These are phyloP conservation scores for Solanum tacnaense DNA, from an alignment of 257 asterid species.

Conservation along the genomic window DNA sequence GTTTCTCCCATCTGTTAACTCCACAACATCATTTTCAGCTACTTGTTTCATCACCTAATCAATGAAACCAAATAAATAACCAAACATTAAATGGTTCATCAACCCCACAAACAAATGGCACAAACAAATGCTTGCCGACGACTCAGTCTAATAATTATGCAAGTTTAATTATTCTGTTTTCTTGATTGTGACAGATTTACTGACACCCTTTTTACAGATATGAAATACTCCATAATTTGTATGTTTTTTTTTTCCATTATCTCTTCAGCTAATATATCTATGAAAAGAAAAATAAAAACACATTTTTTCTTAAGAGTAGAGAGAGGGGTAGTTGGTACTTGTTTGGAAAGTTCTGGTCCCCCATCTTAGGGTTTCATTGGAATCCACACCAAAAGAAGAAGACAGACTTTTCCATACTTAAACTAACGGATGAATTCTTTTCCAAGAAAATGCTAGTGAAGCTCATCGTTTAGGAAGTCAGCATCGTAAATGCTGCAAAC, in stretches of 20 bases:
- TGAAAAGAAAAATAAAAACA: background rate
- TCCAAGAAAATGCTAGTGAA: conserved; percentile 5
- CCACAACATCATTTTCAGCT: background rate
- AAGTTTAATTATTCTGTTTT: background rate
- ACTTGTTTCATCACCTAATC: background rate
- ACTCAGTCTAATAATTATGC: background rate
- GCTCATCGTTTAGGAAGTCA: conserved; percentile 4
- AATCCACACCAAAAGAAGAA: conserved; percentile 12
- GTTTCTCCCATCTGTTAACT: background rate
- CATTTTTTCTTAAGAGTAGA: background rate
- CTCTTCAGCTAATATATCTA: background rate
- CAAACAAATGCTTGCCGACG: background rate
- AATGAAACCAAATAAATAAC: background rate
- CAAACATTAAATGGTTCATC: background rate
- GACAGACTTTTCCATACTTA: conserved; percentile 1
- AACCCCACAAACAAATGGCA: background rate
- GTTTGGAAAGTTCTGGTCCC: conserved; percentile 28
- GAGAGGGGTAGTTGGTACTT: conserved; percentile 9
- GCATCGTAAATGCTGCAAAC: background rate
- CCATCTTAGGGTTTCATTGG: conserved; percentile 27
- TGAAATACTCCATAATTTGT: background rate
- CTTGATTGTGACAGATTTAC: background rate
- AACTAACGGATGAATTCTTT: conserved; percentile 1
- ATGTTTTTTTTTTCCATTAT: background rate
- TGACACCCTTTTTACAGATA: background rate